Conservation (phyloP, 305 asterid genomes). For the Fraxinus nigra region DNA sequence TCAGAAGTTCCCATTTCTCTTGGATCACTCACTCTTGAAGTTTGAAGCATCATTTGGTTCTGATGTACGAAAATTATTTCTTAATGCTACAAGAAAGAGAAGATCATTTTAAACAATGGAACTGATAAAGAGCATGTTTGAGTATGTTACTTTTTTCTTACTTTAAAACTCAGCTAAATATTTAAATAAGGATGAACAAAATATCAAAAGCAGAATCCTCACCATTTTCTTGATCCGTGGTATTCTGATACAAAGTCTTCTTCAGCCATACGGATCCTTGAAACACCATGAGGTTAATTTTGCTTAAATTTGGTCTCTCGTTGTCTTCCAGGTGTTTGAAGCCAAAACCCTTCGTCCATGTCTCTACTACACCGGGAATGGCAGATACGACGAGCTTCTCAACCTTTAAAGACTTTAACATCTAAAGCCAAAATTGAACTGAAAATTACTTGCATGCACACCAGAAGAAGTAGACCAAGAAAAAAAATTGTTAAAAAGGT, state of each 20-base stretch:
- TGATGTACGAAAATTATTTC: conserved; percentile 11
- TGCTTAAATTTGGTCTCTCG: conserved; percentile 59
- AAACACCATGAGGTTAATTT: conserved; percentile 79
- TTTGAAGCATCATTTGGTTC: conserved; percentile 5
- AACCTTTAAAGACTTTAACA: conserved; percentile 71
- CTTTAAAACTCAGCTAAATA: neutral
- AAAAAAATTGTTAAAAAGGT: neutral
- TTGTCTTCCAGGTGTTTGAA: conserved; percentile 65
- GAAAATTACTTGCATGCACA: conserved; percentile 16
- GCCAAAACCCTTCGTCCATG: conserved; percentile 88
- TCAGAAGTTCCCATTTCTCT: conserved; percentile 20
- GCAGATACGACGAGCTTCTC: conserved; percentile 83
- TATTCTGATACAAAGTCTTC: conserved; percentile 44
- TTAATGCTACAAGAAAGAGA: neutral
- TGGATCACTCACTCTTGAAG: conserved; percentile 10
- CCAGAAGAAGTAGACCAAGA: conserved; percentile 1
- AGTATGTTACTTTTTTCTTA: neutral
- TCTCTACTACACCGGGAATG: conserved; percentile 72
- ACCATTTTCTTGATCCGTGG: conserved; percentile 35
- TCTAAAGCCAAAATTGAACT: conserved; percentile 21
- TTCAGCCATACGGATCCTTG: conserved; percentile 86
- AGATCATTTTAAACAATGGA: neutral
- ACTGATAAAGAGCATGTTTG: neutral
- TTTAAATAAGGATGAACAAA: neutral
- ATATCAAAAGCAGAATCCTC: conserved; percentile 16